phyloP scores from a whole-genome alignment of 768 basidiomycete species.

The Xerocomellus chrysenteron region DNA sequence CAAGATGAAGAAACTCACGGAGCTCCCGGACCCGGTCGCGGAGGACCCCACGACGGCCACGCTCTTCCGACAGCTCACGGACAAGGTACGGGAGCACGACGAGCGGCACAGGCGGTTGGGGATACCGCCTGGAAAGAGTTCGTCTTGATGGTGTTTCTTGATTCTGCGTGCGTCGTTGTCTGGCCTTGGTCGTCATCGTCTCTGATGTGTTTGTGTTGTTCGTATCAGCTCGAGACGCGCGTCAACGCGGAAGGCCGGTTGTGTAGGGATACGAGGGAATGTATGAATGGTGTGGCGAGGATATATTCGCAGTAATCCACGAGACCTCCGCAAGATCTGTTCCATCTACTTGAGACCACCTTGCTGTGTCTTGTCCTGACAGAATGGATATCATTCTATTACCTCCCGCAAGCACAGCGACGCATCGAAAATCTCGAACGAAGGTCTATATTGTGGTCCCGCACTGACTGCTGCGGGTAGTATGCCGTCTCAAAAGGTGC shows the following conservation, averaged over 20 bases:
- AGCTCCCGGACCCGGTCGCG: conserved; percentile 20
- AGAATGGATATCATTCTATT: too few relatives aligned
- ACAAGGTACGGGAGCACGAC: conserved; percentile 26
- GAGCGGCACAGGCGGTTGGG: conserved; percentile 30
- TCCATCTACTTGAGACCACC: too few relatives aligned
- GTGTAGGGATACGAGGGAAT: background rate
- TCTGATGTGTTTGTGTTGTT: background rate
- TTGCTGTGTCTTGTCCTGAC: too few relatives aligned
- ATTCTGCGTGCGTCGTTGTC: background rate
- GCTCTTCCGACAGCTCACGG: conserved; percentile 18
- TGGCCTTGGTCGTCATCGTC: background rate
- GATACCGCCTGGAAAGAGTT: conserved; percentile 25
- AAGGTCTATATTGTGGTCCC: too few relatives aligned
- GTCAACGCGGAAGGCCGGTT: background rate
- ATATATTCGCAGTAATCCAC: too few relatives aligned
- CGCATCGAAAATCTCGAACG: too few relatives aligned
- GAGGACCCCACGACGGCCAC: conserved; percentile 10
- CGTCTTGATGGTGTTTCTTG: conserved; percentile 10
- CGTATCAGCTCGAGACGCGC: background rate
- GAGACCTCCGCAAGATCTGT: too few relatives aligned
- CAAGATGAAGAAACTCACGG: conserved; percentile 48
- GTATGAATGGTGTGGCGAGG: background rate
- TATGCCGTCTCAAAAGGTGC: too few relatives aligned
- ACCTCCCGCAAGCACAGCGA: too few relatives aligned
- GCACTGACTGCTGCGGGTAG: too few relatives aligned